Base-by-base conservation (phyloP, 2,329 filamentous ascomycete genomes). In the Cladophialophora carrionii region DNA sequence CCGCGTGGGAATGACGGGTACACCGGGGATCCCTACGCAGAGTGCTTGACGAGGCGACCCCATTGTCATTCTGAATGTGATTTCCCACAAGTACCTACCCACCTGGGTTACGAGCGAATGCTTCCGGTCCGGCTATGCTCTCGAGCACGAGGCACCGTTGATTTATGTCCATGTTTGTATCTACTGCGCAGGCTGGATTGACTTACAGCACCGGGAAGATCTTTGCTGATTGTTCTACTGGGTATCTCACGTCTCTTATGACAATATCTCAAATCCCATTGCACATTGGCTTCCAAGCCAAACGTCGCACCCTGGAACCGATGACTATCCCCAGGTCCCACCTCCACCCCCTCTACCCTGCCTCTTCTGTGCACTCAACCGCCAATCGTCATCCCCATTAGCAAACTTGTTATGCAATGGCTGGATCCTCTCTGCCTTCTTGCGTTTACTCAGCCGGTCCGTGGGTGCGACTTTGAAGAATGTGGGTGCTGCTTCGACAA, bases 391-490 rank as follows among this genome's bases (percentile, higher is more conserved):
- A 75, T 99, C 94, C 75, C 96, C 93, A 2, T 88, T 90, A 2
- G 89, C 90, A 79, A 91, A 97, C 75, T 93, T 90, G 76, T 97
- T 97, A 76, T 97, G 92, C 78, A 99, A 78, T 51, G 95, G 95
- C 81, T 96, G 91, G 62, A 99, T 98, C 63, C 94, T 85, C 83
- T 99, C 95, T 0, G 91, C 91, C 82, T 91, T 90, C 85, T 96
- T 95, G 74, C 95, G 82, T 84, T 96, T 97, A 70, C 90, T 94
- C 73, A 99, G 78, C 62, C 87, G 84, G 75, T 97, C 92, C 41
- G 90, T 94, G 0, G 91, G 88, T 20, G 95, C 94, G 4, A 98
- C 92, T 84, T 96, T 96, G 87, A 98, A 99, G 82, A 98, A 99
- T 0, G 92, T 97, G 9, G 96, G 95, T n/a, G 96, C 95, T 12